A percentile compares a stretch with the other conserved stretches of the same genome.
Conservation (phyloP, 768 basidiomycete genomes). For the Dioszegia aurantiaca region DNA sequence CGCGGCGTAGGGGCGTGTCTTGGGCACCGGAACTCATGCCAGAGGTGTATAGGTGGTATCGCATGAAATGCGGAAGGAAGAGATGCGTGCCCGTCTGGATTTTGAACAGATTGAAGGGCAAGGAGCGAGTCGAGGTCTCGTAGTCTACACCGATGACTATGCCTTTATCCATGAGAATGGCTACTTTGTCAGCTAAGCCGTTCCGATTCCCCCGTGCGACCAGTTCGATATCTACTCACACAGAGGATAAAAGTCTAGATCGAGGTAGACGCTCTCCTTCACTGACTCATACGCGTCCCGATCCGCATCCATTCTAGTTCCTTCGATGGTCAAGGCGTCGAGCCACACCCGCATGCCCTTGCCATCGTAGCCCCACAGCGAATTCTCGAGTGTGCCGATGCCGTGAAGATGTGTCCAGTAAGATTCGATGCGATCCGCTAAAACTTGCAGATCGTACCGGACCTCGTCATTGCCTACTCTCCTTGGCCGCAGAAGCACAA, state of each 20-base stretch:
- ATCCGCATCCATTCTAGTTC: slow-evolving; percentile 55
- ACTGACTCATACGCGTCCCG: slow-evolving; percentile 59
- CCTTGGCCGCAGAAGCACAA: slow-evolving; percentile 82
- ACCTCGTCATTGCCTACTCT: slow-evolving; percentile 78
- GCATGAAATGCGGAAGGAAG: slow-evolving; percentile 86
- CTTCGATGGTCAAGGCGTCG: slow-evolving; percentile 87
- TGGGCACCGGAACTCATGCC: slow-evolving; percentile 56
- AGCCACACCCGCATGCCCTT: slow-evolving; percentile 87
- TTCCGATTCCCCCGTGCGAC: slow-evolving; percentile 3
- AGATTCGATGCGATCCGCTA: slow-evolving; percentile 94
- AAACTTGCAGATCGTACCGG: slow-evolving; percentile 88
- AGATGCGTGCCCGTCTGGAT: slow-evolving; percentile 72
- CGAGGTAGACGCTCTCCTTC: slow-evolving; percentile 88
- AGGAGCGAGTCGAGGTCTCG: slow-evolving; percentile 70
- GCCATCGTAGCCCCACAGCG: slow-evolving; percentile 95
- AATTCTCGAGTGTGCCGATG: slow-evolving; percentile 90
- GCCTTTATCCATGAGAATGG: slow-evolving; percentile 97
- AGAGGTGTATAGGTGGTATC: slow-evolving; percentile 62
- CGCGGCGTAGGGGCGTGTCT: slow-evolving; percentile 65
- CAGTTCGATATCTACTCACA: slow-evolving; percentile 58
- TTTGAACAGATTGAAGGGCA: slow-evolving; percentile 87
- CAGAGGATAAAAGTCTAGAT: slow-evolving; percentile 89
- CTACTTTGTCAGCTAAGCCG: slow-evolving; percentile 54
- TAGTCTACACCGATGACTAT: slow-evolving; percentile 96
- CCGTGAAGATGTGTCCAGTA: slow-evolving; percentile 98